Conservation (phyloP, 305 asterid genomes). For the Vinca major region DNA sequence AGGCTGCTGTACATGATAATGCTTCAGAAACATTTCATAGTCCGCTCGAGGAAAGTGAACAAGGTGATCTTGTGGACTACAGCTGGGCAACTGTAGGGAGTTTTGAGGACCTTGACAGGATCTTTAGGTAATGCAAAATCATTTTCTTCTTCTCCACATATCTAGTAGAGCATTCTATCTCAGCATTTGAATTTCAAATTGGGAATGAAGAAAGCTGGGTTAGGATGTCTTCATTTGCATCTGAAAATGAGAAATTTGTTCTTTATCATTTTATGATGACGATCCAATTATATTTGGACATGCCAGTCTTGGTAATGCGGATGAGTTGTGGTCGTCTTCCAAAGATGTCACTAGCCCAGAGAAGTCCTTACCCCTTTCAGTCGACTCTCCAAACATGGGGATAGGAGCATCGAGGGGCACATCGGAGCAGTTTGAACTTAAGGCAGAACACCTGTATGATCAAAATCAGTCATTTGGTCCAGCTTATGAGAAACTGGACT, state of each 20-base stretch:
- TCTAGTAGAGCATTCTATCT: not conserved
- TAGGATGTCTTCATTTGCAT: too few species aligned
- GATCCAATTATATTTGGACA: constrained; percentile 55
- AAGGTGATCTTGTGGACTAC: constrained; percentile 66
- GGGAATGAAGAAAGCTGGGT: too few species aligned
- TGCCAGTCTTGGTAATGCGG: constrained; percentile 37
- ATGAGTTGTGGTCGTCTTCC: constrained; percentile 72
- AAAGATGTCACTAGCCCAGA: constrained; percentile 44
- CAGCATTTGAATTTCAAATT: not conserved
- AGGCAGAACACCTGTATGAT: constrained; percentile 42
- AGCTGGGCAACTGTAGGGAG: constrained; percentile 89
- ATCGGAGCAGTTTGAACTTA: constrained; percentile 30
- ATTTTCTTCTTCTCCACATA: constrained; percentile 13
- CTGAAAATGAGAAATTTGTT: too few species aligned
- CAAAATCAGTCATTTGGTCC: constrained; percentile 29
- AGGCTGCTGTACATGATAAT: constrained; percentile 26
- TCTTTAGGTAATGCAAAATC: constrained; percentile 61
- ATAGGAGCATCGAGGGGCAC: constrained; percentile 30
- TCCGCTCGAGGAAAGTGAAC: constrained; percentile 44
- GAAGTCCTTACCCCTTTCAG: constrained; percentile 36
- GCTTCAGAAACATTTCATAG: constrained; percentile 53
- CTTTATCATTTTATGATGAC: constrained; percentile 3
- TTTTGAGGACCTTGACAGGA: constrained; percentile 85
- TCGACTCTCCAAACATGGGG: constrained; percentile 46
- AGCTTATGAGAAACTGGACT: constrained; percentile 33